A percentile compares a stretch with the other conserved stretches of the same genome.
Evolutionary conservation across 1,284 basidiomycete genomes (phyloP).

Genomic region (Papiliotrema terrestris): DNA sequence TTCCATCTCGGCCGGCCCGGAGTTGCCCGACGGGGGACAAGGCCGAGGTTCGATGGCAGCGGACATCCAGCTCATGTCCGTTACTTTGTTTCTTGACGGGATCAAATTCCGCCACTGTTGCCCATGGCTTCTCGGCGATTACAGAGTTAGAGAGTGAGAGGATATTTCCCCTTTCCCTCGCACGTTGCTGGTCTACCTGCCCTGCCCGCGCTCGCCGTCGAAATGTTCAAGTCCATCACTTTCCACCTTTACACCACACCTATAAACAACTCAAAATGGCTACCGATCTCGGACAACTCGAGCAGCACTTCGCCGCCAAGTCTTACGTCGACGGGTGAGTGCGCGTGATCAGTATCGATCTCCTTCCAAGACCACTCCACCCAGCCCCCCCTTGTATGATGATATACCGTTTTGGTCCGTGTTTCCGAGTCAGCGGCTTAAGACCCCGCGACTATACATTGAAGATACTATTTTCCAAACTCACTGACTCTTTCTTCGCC

Average conservation of each 20-base stretch:
- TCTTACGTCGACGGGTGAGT: constrained; percentile 92
- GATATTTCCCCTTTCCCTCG: too few species aligned
- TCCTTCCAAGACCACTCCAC: constrained; percentile 1
- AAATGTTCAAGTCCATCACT: background rate
- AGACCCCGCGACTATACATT: constrained; percentile 78
- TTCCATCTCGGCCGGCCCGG: too few species aligned
- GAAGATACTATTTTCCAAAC: constrained; percentile 62
- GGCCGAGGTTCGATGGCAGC: too few species aligned
- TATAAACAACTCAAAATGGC: constrained; percentile 56
- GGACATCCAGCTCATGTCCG: too few species aligned
- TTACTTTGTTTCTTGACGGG: too few species aligned
- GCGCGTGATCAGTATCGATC: background rate
- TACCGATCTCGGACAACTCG: constrained; percentile 69
- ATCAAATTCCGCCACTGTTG: too few species aligned
- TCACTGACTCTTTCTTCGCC: constrained; percentile 60
- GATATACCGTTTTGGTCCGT: constrained; percentile 92
- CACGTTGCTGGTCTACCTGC: too few species aligned
- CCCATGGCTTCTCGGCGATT: too few species aligned
- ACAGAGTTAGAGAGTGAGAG: too few species aligned
- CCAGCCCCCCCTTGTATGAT: constrained; percentile 56
- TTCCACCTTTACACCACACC: background rate
- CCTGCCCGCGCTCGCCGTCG: background rate
- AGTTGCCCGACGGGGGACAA: too few species aligned
- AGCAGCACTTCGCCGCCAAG: constrained; percentile 75
- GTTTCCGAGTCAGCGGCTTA: constrained; percentile 95